Conservation (phyloP, 306 rosid genomes). For the Pterocarpus santalinus region DNA sequence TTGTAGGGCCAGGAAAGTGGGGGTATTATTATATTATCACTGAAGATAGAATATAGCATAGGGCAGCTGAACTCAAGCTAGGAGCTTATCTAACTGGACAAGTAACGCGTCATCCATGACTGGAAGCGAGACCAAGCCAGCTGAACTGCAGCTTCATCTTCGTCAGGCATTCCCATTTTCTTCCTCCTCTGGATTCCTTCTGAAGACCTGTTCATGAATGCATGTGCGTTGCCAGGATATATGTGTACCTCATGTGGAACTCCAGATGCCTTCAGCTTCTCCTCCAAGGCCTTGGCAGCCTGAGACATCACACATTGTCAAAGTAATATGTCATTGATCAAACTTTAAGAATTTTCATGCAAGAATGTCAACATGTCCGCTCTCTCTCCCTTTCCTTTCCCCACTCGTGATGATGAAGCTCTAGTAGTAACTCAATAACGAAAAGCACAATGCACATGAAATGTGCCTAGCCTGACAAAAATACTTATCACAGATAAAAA, state of each 20-base stretch:
- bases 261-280: slow-evolving; percentile 86
- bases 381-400: slow-evolving; percentile 16
- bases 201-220: slow-evolving; percentile 93
- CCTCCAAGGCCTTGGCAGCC: slow-evolving; percentile 89
- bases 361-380: background rate
- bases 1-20: background rate
- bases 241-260: slow-evolving; percentile 82
- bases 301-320: slow-evolving; percentile 45
- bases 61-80: background rate
- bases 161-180: slow-evolving; percentile 73
- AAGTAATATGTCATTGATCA: background rate
- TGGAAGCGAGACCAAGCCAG: slow-evolving; percentile 94
- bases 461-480: background rate
- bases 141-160: slow-evolving; percentile 74
- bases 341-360: slow-evolving; percentile 2
- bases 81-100: slow-evolving; percentile 46
- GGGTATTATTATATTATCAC: background rate
- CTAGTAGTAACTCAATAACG: slow-evolving; percentile 1
- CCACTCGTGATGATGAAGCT: slow-evolving; percentile 1
- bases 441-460: background rate
- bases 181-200: slow-evolving; percentile 84
- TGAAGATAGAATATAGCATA: slow-evolving; percentile 20
- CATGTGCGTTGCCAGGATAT: slow-evolving; percentile 80
- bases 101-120: slow-evolving; percentile 80
- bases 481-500: background rate